phyloP scores from a whole-genome alignment of 2,329 filamentous ascomycete genomes.

The Penicillium sp. region DNA sequence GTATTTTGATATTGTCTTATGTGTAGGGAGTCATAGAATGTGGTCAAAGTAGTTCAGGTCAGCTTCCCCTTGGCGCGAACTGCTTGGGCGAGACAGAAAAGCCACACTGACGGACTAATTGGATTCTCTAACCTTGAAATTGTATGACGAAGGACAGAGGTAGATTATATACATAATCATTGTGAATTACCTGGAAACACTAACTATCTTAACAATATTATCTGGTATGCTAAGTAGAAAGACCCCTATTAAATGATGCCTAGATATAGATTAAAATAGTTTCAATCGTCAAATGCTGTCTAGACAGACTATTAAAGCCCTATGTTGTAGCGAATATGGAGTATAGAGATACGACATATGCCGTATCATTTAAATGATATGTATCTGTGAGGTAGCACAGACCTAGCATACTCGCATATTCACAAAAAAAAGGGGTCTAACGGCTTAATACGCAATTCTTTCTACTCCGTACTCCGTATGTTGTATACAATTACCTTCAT shows the following conservation, averaged over 20 bases:
- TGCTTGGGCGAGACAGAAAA: neutral
- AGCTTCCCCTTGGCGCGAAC: neutral
- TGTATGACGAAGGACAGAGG: neutral
- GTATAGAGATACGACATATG: neutral
- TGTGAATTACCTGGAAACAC: neutral
- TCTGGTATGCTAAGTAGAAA: neutral
- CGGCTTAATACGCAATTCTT: neutral
- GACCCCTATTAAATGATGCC: neutral
- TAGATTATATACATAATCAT: neutral
- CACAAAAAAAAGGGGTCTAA: neutral
- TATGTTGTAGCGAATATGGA: too few species aligned
- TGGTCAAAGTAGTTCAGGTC: neutral
- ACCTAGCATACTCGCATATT: neutral
- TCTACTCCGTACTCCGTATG: too few species aligned
- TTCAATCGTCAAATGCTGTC: neutral
- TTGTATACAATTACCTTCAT: neutral
- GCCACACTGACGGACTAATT: neutral
- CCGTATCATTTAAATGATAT: neutral
- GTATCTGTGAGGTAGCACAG: constrained; percentile 1
- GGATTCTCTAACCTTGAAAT: neutral
- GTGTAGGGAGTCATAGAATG: neutral
- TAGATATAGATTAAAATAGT: neutral
- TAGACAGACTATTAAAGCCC: neutral
- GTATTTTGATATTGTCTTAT: neutral
- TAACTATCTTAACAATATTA: too few species aligned